phyloP scores from a whole-genome alignment of 768 basidiomycete species.

The Lentinus brumalis region DNA sequence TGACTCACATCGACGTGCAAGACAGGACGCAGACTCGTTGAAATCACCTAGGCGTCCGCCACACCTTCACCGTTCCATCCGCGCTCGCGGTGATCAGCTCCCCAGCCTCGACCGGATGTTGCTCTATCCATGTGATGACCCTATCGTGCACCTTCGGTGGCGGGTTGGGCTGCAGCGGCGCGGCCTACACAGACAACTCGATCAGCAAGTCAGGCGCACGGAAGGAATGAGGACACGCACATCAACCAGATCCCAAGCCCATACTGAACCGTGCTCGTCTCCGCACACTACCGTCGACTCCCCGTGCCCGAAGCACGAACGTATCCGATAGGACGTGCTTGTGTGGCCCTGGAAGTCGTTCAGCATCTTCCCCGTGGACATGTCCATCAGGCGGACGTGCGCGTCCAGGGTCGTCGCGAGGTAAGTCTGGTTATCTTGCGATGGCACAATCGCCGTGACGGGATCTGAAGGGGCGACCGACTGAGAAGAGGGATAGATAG shows the following conservation, averaged over 20 bases:
- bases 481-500: not conserved
- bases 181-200: slow-evolving; percentile 50
- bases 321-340: slow-evolving; percentile 75
- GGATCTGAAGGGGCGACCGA: slow-evolving; percentile 57
- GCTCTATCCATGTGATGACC: slow-evolving; percentile 89
- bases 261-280: slow-evolving; percentile 87
- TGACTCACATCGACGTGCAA: no score
- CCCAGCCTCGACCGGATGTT: slow-evolving; percentile 77
- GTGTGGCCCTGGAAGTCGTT: slow-evolving; percentile 83
- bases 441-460: slow-evolving; percentile 80
- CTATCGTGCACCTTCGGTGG: slow-evolving; percentile 81
- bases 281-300: slow-evolving; percentile 85
- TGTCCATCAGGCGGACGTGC: slow-evolving; percentile 84
- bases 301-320: slow-evolving; percentile 79
- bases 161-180: slow-evolving; percentile 66
- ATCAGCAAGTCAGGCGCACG: not conserved
- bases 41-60: slow-evolving; percentile 39
- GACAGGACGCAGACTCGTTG: no score
- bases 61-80: slow-evolving; percentile 90
- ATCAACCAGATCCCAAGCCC: slow-evolving; percentile 93
- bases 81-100: slow-evolving; percentile 90
- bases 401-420: slow-evolving; percentile 85
- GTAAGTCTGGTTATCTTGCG: slow-evolving; percentile 77
- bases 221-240: slow-evolving; percentile 45
- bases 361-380: slow-evolving; percentile 75